Percentiles rank a stretch among this genome's conserved stretches.
Evolutionary conservation across 192 early-diverging fungal genomes (phyloP).

Genomic region (Rhizophagus clarus): DNA sequence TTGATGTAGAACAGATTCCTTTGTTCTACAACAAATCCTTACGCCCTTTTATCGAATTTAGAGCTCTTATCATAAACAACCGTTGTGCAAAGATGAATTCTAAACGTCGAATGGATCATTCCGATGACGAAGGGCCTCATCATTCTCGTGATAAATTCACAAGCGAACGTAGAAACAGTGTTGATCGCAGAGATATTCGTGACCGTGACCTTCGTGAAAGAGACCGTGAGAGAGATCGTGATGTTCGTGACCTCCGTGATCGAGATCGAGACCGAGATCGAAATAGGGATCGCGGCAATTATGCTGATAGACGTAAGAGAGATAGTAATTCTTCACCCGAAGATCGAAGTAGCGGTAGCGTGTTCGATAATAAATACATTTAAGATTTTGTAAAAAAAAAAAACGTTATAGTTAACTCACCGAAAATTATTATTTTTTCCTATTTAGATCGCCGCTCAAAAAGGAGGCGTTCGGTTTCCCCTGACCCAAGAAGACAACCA

Average conservation of each 20-base stretch:
- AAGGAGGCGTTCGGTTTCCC: conserved; percentile 24
- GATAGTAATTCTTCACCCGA: conserved; percentile 17
- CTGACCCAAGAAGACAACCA: conserved; percentile 9
- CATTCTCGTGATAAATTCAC: conserved; percentile 31
- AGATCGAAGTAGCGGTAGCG: conserved; percentile 20
- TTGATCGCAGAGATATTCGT: conserved; percentile 27
- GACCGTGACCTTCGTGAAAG: conserved; percentile 25
- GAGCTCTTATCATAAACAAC: conserved; percentile 1
- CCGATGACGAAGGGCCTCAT: conserved; percentile 29
- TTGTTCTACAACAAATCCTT: conserved; percentile 16
- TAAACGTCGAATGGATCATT: conserved; percentile 28
- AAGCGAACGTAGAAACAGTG: conserved; percentile 18
- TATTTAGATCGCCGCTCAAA: conserved; percentile 27
- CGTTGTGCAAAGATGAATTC: conserved; percentile 25
- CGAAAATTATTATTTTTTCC: neutral
- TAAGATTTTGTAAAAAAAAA: neutral
- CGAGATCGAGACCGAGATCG: conserved; percentile 21
- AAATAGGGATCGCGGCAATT: neutral
- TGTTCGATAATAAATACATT: neutral
- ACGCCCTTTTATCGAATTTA: neutral
- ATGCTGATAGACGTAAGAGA: neutral
- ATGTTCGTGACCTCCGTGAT: neutral
- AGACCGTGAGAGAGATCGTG: conserved; percentile 24
- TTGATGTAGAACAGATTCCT: conserved; percentile 11
- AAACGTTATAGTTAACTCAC: neutral